phyloP scores from a whole-genome alignment of 2,329 filamentous ascomycete species.

The Ophiocordyceps camponoti-saundersi region DNA sequence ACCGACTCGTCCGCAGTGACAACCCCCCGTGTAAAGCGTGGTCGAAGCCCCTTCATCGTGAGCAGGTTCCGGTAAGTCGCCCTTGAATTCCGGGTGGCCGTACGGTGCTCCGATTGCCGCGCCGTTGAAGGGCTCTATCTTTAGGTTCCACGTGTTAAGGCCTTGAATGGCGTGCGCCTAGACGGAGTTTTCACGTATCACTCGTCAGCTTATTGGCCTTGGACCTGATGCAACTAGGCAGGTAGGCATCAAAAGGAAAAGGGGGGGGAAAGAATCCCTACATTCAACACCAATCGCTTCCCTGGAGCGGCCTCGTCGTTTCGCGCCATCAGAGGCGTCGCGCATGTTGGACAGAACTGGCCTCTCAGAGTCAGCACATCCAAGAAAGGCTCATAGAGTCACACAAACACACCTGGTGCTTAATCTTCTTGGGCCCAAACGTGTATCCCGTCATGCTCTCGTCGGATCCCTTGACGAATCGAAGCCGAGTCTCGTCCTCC shows the following conservation, averaged over 20 bases:
- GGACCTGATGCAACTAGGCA: not conserved
- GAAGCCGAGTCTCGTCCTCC: slow-evolving; percentile 14
- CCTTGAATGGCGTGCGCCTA: slow-evolving; percentile 26
- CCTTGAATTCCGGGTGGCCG: slow-evolving; percentile 18
- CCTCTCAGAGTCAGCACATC: not conserved
- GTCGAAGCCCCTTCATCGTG: slow-evolving; percentile 11
- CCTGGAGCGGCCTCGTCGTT: not conserved
- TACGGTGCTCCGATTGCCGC: slow-evolving; percentile 14
- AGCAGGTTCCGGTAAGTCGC: slow-evolving; percentile 20
- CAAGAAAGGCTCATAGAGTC: not conserved
- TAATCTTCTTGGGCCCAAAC: slow-evolving; percentile 19
- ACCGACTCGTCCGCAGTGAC: slow-evolving; percentile 33
- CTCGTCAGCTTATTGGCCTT: too few species aligned
- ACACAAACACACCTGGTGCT: slow-evolving; percentile 33
- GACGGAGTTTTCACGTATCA: not conserved
- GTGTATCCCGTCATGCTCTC: slow-evolving; percentile 24
- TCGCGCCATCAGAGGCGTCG: slow-evolving; percentile 21
- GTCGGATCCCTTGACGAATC: slow-evolving; percentile 27
- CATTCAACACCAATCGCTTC: slow-evolving; percentile 3
- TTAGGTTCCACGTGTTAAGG: slow-evolving; percentile 23
- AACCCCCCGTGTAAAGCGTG: slow-evolving; percentile 29
- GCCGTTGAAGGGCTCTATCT: slow-evolving; percentile 22
- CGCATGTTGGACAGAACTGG: slow-evolving; percentile 36
- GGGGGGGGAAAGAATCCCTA: not conserved
- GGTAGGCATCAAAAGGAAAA: too few species aligned